Percentiles rank a stretch among this genome's conserved stretches.
Conservation (phyloP, 2,329 filamentous ascomycete species). For the Chalaropsis thielavioides region DNA sequence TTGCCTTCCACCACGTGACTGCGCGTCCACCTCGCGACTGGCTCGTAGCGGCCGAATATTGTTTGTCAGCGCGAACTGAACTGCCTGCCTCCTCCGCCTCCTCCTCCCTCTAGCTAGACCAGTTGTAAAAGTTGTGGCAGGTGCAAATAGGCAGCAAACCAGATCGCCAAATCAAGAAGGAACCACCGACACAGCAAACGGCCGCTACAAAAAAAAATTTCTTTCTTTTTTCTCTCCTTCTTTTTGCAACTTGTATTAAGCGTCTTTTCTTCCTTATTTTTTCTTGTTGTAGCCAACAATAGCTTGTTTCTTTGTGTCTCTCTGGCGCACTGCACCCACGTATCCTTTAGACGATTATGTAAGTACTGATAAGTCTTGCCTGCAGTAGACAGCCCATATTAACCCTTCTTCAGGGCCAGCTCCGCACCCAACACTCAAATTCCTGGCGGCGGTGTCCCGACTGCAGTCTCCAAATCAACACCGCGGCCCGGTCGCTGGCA, state of each 20-base stretch:
- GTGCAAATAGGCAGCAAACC: conserved; percentile 4
- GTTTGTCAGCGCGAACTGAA: background rate
- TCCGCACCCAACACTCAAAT: conserved; percentile 2
- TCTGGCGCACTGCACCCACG: background rate
- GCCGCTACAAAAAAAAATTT: background rate
- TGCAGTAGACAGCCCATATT: background rate
- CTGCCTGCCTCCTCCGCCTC: too few relatives aligned
- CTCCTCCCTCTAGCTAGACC: too few relatives aligned
- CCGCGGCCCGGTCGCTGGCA: conserved; percentile 14
- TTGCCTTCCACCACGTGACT: conserved; percentile 1
- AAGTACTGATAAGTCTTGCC: background rate
- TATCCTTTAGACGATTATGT: conserved; percentile 5
- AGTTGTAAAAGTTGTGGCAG: background rate
- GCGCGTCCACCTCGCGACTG: conserved; percentile 4
- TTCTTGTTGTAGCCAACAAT: background rate
- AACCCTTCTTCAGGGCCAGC: conserved; percentile 1
- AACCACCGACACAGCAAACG: background rate
- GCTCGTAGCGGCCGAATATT: background rate
- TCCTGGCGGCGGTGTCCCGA: background rate
- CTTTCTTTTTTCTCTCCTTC: background rate
- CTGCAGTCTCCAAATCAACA: conserved; percentile 11
- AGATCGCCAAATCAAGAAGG: background rate
- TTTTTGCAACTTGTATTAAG: background rate
- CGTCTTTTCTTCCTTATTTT: background rate
- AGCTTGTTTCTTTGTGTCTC: background rate